Base-by-base conservation (phyloP, 805 yeast genomes). In the Tanozyma kutaoensis region DNA sequence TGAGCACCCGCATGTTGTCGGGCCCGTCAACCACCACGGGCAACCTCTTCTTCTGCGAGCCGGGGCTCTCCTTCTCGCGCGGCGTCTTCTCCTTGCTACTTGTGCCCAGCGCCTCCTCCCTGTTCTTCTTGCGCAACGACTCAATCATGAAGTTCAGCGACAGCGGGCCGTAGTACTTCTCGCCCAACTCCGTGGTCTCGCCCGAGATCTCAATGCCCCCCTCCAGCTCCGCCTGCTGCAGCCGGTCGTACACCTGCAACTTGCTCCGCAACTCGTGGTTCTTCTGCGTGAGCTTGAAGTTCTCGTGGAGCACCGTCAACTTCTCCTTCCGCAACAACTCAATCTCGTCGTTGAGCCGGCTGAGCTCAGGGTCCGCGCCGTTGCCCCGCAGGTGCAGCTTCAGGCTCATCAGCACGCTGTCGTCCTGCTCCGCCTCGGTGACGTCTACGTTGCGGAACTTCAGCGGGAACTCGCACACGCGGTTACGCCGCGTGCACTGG, bases 91-190 rank as follows among this genome's bases (percentile, higher is more conserved):
- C 24, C 15, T 24, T 23, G 15, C 15, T 3, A 15, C 22, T 12
- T n/a, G n/a, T 17, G 8, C 9, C 15, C 7, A 9, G 9, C 13
- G 15, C 11, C 4, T 27, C 18, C n/a, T 31, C 31, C 9, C 23
- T 28, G 7, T 25, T 15, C 7, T 11, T 20, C n/a, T n/a, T n/a
- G n/a, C 42, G 43, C 24, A 56, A 46, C 2, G 54, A 41, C 20
- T 58, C 58, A 21, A 64, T 55, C 72, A 66, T 66, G 37, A 48
- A 65, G 22, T 48, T 45, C 5, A 65, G 53, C n/a, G 68, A 62
- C 32, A 57, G 65, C 2, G 73, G 72, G 0, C 72, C 72, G 37
- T 63, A 67, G 35, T 59, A 67, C 30, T 62, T 62, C 17, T 52
- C 55, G 19, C 62, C 63, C 12, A 37, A 28, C 34, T 57, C 62